Conservation (phyloP, 176 grass and related monocot genomes). For the Thalia dealbata region DNA sequence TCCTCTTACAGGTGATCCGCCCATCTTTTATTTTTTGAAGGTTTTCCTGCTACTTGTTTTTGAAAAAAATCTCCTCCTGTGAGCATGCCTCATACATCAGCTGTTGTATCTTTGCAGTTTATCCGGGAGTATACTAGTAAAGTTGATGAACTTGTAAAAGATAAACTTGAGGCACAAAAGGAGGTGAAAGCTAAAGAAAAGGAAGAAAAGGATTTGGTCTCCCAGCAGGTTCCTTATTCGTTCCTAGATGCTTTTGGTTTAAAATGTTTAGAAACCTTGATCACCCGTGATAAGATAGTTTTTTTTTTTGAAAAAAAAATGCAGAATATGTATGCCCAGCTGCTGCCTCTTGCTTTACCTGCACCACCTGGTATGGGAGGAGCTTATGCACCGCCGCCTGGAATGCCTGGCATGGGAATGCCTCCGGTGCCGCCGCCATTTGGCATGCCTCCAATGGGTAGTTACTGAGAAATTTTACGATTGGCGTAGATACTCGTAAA, state of each 20-base stretch:
- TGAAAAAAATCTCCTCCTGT: neutral
- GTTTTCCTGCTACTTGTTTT: neutral
- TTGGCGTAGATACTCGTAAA: neutral
- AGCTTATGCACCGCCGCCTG: slow-evolving; percentile 26
- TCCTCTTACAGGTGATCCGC: slow-evolving; percentile 69
- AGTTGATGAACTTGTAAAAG: slow-evolving; percentile 85
- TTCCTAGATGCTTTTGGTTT: neutral
- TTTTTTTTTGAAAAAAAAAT: slow-evolving; percentile 5
- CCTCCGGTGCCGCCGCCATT: slow-evolving; percentile 67
- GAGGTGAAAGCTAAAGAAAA: slow-evolving; percentile 84
- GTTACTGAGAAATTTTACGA: slow-evolving; percentile 32
- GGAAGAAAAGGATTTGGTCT: slow-evolving; percentile 82
- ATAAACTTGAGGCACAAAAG: slow-evolving; percentile 67
- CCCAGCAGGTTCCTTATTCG: slow-evolving; percentile 58
- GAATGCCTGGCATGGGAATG: slow-evolving; percentile 50
- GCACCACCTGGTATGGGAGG: slow-evolving; percentile 75
- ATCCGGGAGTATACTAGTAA: slow-evolving; percentile 88
- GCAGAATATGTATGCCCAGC: slow-evolving; percentile 95
- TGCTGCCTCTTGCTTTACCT: slow-evolving; percentile 83
- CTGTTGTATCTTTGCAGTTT: slow-evolving; percentile 32
- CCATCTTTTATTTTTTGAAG: neutral
- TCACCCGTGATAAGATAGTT: neutral
- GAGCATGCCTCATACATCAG: neutral
- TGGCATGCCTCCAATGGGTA: slow-evolving; percentile 62
- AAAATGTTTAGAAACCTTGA: slow-evolving; percentile 2